Base-by-base conservation (phyloP, 2,329 filamentous ascomycete species). In the Colletotrichum lupini region DNA sequence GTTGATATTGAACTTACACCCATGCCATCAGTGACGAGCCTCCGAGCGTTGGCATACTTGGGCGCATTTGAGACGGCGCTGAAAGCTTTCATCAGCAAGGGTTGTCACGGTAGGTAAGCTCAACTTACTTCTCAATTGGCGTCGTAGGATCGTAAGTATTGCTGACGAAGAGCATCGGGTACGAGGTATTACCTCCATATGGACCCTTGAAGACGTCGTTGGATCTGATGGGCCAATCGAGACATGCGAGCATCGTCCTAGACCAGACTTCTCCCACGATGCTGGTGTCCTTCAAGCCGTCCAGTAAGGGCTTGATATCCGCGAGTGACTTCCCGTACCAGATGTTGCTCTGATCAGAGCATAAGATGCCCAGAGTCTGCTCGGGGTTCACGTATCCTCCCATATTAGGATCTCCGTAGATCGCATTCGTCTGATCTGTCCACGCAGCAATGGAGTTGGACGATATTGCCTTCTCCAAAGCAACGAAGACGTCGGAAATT, bases 91-190 rank as follows among this genome's bases (percentile, higher is more conserved):
- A 5, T 57, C 4, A 65, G 35, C 12, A 58, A 53, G 8, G 2
- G 7, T n/a, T 6, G 2, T n/a, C n/a, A n/a, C n/a, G n/a, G 35
- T 35, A 11, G 7, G 11, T 9, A 6, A 0, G 9, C 11, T 22
- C 12, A 32, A 70, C 22, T 32, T 26, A 70, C 68, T 66, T 70
- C 32, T 70, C 68, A 9, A 70, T 67, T 0, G 61, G 68, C 1
- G 68, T 70, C 7, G 68, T 70, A 22, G 61, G 68, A 46, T 70
- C 61, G 22, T 66, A 60, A 0, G 55, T 70, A 8, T 70, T 67
- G 1, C 67, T 59, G 19, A 30, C n/a, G 35, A 69, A 69, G 14
- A 65, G 56, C 28, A 69, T 6, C 14, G 35, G 52, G 16, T 35
- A 30, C 16, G 26, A 30, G 35, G 60, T 65, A 1, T 65, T 55